Base-by-base conservation (phyloP, 2,329 filamentous ascomycete species). In the Fusarium torulosum region DNA sequence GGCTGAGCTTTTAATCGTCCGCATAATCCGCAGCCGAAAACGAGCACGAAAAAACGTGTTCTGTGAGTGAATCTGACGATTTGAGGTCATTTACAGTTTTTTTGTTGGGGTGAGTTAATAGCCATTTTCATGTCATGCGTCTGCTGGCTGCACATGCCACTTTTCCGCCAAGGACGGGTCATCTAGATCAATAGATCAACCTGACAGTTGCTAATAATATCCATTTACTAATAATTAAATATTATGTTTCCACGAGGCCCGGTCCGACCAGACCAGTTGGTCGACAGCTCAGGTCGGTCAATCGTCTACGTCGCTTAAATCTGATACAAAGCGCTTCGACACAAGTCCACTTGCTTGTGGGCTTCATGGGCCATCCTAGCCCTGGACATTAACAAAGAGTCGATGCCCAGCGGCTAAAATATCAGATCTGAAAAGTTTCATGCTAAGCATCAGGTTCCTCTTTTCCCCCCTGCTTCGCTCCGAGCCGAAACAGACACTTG, bases 241-340 rank as follows among this genome's bases (percentile, higher is more conserved):
- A 29, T 29, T 29, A 29, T 25, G 25, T 29, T 29, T 29, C 27
- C 27, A 29, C 27, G 11, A 29, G 27, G 27, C 10, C 27, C 27
- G 10, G 27, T 27, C 27, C 27, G 27, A 29, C 10, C n/a, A 37
- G 35, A 14, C 35, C 35, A n/a, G 35, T 7, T 35, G 31, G 31
- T 35, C 31, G 15, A 35, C 31, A 15, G 14, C n/a, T n/a, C n/a
- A n/a, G n/a, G n/a, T 43, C 41, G 15, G 21, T n/a, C 17, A 17
- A 29, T 51, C 54, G 42, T 29, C 15, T 41, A 21, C n/a, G 37
- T 68, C 57, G 53, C 44, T 70, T 57, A 61, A 61, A 59, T 53
- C 47, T 61, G 65, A 58, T 62, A 62, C 65, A 69, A 23, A 51
- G 55, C 55, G 60, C 55, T 68, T 68, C 54, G 38, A 25, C 38